Base-by-base conservation (phyloP, 1,284 basidiomycete genomes). In the Cryptococcus floricola region DNA sequence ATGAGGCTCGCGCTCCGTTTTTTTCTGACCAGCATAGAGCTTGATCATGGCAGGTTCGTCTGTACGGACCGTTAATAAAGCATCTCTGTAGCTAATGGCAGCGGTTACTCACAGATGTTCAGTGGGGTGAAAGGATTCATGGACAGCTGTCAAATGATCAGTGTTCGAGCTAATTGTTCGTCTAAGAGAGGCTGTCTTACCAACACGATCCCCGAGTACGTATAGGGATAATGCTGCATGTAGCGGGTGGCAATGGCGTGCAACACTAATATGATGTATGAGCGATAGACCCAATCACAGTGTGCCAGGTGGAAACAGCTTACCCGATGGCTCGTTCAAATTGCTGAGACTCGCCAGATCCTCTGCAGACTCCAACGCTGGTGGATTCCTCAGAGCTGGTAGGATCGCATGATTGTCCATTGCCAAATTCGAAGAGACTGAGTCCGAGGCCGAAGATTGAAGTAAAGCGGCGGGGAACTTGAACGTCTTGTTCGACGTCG, bases 51-150 rank as follows among this genome's bases (percentile, higher is more conserved):
- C 93, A 14, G 91, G 89, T 16, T 90, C 91, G 81, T 99, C 75
- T 76, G 57, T 10, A 19, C 19, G 39, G 5, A 23, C 27, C n/a
- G 27, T n/a, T 41, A 18, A 13, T 23, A 38, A 43, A 5, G 9
- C 41, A 25, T 12, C 3, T 27, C 16, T 12, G 13, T 18, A 44
- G 6, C 19, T 50, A 5, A 14, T n/a, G 37, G n/a, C 19, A 12
- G 10, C 18, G 8, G 34, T 44, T 23, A 62, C 75, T 62, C 49
- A 76, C 74, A 95, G 61, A 90, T 85, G 45, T 89, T 88, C 66
- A 93, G 87, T 66, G 87, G 89, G 78, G 92, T 90, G 78, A 98
- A 99, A 48, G 96, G 96, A 77, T 99, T 99, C 79, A 99, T 87
- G 47, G 96, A 96, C 74, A 99, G 97, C 74, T 72, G 57, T 19